phyloP scores from a whole-genome alignment of 2,329 filamentous ascomycete genomes.

The Teratosphaeria destructans region DNA sequence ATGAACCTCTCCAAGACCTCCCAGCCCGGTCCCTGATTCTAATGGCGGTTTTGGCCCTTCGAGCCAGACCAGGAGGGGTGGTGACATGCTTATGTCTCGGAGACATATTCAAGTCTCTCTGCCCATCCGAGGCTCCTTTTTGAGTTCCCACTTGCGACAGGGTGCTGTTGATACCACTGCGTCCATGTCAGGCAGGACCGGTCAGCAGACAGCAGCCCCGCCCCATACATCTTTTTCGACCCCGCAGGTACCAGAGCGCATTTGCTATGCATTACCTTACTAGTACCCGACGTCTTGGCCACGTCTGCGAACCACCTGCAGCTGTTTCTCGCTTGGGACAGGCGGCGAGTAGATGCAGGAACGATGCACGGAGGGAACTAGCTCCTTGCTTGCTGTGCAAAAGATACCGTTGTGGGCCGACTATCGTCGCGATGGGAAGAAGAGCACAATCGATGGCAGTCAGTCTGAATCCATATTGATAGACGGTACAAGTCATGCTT shows the following conservation, averaged over 20 bases:
- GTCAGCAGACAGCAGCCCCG: too few relatives aligned
- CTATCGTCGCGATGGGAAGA: background rate
- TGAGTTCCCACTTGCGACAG: too few relatives aligned
- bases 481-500: background rate
- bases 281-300: background rate
- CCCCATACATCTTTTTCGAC: background rate
- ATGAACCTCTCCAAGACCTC: slow-evolving; percentile 22
- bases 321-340: background rate
- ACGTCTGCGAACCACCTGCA: background rate
- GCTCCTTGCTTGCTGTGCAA: too few relatives aligned
- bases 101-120: too few relatives aligned
- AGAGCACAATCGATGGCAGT: background rate
- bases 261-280: background rate
- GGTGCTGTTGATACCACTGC: too few relatives aligned
- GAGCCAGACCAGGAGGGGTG: slow-evolving; percentile 4
- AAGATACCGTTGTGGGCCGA: too few relatives aligned
- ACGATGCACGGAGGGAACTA: background rate
- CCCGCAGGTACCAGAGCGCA: background rate
- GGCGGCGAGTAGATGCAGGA: background rate
- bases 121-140: too few relatives aligned
- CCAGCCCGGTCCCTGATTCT: slow-evolving; percentile 18
- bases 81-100: slow-evolving; percentile 1
- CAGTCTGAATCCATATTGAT: background rate
- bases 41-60: slow-evolving; percentile 20
- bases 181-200: background rate